phyloP scores from a whole-genome alignment of 2,329 filamentous ascomycete genomes.

The Ophiocordyceps camponoti-floridani region DNA sequence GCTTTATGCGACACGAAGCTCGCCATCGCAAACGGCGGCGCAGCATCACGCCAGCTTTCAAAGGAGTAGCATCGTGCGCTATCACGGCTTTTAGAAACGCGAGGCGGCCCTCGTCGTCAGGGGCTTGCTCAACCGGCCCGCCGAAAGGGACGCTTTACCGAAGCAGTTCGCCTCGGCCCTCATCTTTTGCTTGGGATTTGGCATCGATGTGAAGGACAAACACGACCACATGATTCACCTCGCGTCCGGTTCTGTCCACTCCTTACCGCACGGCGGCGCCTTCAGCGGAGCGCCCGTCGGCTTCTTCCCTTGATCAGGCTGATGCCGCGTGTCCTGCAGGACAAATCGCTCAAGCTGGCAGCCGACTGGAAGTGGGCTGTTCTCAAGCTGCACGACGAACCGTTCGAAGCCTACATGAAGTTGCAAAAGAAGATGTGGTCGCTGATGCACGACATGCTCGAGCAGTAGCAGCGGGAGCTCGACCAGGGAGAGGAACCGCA shows the following conservation, averaged over 20 bases:
- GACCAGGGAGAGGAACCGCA: constrained; percentile 12
- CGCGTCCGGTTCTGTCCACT: constrained; percentile 13
- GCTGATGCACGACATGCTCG: constrained; percentile 9
- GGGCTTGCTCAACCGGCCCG: constrained; percentile 13
- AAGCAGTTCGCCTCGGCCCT: constrained; percentile 21
- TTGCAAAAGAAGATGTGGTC: constrained; percentile 12
- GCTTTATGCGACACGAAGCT: constrained; percentile 24
- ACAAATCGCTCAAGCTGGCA: constrained; percentile 12
- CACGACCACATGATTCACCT: constrained; percentile 21
- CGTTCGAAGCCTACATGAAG: constrained; percentile 18
- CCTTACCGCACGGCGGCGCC: constrained; percentile 11
- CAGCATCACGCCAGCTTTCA: constrained; percentile 25
- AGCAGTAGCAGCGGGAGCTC: constrained; percentile 7
- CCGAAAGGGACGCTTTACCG: constrained; percentile 18
- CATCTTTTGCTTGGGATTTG: constrained; percentile 24
- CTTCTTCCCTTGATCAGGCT: constrained; percentile 23
- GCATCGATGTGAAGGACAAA: constrained; percentile 17
- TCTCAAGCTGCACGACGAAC: constrained; percentile 22
- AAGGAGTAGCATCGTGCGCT: constrained; percentile 16
- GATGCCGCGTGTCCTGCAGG: constrained; percentile 19
- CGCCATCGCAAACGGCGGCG: constrained; percentile 24
- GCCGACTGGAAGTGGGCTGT: constrained; percentile 15
- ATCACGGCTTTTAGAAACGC: constrained; percentile 15
- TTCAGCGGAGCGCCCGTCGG: constrained; percentile 22
- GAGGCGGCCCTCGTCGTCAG: constrained; percentile 13